phyloP scores from a whole-genome alignment of 2,329 filamentous ascomycete species.

The Sordariomycetes sp. region DNA sequence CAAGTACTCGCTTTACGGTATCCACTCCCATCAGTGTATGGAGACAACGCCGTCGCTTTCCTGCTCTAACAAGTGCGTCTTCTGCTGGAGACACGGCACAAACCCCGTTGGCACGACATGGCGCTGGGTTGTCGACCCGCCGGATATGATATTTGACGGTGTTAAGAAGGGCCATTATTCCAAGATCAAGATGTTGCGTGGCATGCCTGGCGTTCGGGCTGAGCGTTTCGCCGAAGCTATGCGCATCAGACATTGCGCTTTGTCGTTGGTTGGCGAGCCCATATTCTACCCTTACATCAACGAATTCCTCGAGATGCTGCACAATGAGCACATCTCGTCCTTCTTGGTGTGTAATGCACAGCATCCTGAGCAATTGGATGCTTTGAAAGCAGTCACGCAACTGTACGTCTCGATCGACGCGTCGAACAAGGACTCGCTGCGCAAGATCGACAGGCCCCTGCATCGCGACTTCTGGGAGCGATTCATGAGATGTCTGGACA shows the following conservation, averaged over 20 bases:
- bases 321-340: conserved; percentile 78
- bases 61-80: conserved; percentile 97
- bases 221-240: conserved; percentile 91
- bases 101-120: conserved; percentile 95
- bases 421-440: conserved; percentile 77
- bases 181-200: conserved; percentile 95
- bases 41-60: conserved; percentile 92
- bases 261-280: conserved; percentile 91
- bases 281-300: conserved; percentile 99
- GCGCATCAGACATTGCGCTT: conserved; percentile 84
- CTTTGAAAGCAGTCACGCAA: conserved; percentile 80
- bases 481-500: conserved; percentile 84
- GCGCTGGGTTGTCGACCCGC: conserved; percentile 91
- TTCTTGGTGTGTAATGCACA: conserved; percentile 97
- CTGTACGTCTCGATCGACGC: conserved; percentile 96
- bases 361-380: conserved; percentile 81
- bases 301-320: conserved; percentile 75
- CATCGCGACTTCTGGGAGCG: conserved; percentile 98
- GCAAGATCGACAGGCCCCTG: conserved; percentile 82
- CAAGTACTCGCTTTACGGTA: conserved; percentile 96
- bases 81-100: conserved; percentile 97
- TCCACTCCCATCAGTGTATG: conserved; percentile 95
- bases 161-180: conserved; percentile 90
- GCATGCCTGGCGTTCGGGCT: conserved; percentile 83
- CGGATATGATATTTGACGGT: conserved; percentile 80